Evolutionary conservation across 140 eudicot species (phyloP), one percentile per base, ranked within the genome.

Genomic region (Senecio squalidus): DNA sequence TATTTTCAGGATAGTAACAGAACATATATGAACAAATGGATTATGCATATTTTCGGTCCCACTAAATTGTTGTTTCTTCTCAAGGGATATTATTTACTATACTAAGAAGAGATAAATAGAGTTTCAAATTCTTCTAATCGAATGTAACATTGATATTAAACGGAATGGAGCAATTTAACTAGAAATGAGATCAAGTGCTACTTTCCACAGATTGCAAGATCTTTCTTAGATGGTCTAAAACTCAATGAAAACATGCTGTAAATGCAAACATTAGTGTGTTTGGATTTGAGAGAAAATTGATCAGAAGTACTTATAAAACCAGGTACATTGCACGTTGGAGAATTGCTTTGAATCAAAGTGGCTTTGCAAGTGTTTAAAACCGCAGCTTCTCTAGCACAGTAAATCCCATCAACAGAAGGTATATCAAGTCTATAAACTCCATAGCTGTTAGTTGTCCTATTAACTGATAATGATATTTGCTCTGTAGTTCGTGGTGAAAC

Each of bases 391-490:
- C 74, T 67, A 9, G 94, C 94, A 58, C 98, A 86, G 47, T 83
- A 71, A 25, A 91, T 68, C 48, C 91, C 94, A 53, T 91, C 98
- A 1, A 83, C 85, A 7, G 94, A 67, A n/a, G 91, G 91, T 23
- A 91, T 71, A 56, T 80, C 83, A 40, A 90, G 26, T 69, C 60
- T 91, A 66, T 86, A 86, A 18, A 84, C 70, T 38, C 94, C 96
- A 38, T 71, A 59, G 6, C 48, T 75, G 68, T 91, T 78, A 0
- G 95, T 86, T 4, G 88, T 86, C 70, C 92, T 78, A 78, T 86
- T 86, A 31, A 78, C 91, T 4, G 94, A 70, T 52, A 91, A 80
- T 9, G 75, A 55, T 68, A 91, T 79, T 55, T 83, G 75, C 24
- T 86, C 85, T 0, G 76, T 21, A 2, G 84, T 91, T 77, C 81